These are phyloP conservation scores for Ascobolus immersus DNA, from an alignment of 495 filamentous ascomycete species.

Conservation along the genomic window DNA sequence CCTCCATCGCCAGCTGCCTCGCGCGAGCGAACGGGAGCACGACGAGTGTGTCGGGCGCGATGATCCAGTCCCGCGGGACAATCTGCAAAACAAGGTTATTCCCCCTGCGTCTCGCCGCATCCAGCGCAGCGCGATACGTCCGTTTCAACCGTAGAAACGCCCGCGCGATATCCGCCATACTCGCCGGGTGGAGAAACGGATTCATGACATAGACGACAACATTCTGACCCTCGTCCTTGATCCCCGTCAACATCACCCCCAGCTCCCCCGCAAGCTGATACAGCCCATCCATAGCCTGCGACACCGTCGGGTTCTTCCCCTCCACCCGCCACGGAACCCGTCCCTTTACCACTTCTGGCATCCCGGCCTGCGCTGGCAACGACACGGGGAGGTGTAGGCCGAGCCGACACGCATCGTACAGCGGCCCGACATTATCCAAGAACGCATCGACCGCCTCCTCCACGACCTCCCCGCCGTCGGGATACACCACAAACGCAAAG, in stretches of 20 bases:
- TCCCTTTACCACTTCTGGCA: too few relatives aligned
- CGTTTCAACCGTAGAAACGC: conserved; percentile 56
- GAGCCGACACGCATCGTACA: conserved; percentile 58
- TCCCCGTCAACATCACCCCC: conserved; percentile 23
- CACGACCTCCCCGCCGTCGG: conserved; percentile 31
- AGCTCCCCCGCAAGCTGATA: too few relatives aligned
- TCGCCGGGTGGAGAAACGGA: conserved; percentile 34
- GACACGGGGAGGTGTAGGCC: too few relatives aligned
- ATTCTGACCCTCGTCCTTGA: conserved; percentile 27
- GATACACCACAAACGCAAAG: conserved; percentile 54
- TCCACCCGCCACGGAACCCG: too few relatives aligned
- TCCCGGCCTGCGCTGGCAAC: too few relatives aligned
- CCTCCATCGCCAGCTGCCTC: conserved; percentile 46
- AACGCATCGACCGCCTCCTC: conserved; percentile 38
- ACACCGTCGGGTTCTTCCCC: too few relatives aligned
- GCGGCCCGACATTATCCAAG: conserved; percentile 39
- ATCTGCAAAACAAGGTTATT: conserved; percentile 67
- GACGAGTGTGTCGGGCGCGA: conserved; percentile 36
- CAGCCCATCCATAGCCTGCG: conserved; percentile 32
- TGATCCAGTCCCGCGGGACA: conserved; percentile 44
- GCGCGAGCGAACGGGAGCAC: conserved; percentile 43
- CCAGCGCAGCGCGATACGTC: conserved; percentile 32
- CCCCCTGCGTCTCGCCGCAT: conserved; percentile 18
- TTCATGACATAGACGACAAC: conserved; percentile 77
- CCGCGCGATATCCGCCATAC: conserved; percentile 49